Base-by-base conservation (phyloP, 1,284 basidiomycete genomes). In the Xanthoconium separans region DNA sequence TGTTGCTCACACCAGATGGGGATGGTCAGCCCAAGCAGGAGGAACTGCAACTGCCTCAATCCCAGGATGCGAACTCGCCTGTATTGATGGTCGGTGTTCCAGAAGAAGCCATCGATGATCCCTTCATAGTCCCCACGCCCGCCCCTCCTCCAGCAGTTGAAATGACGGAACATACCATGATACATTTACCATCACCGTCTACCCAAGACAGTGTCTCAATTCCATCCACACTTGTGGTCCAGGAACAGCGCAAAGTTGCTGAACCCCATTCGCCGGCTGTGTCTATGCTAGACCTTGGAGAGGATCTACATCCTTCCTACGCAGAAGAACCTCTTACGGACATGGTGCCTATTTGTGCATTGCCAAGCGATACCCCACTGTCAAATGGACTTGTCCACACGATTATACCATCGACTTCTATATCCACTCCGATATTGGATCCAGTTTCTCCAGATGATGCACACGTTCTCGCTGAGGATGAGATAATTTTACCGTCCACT, bases 221-320 rank as follows among this genome's bases (percentile, higher is more conserved):
- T 5, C 46, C 49, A 4, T 37, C 51, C 8, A 53, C 61, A 5
- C 58, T 65, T 6, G 47, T 60, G 12, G 43, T 56, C 9, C 50
- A 50, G 2, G 56, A 58, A 15, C 33, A 55, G 18, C 43, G 39
- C 29, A 44, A 54, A 22, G 29, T 24, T 33, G n/a, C 29, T 41
- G 51, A 44, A n/a, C 10, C 30, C 27, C 12, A 42, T 27, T 66
- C 64, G 0, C 64, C 66, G 2, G 56, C 51, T 2, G 52, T 64
- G 16, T 65, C 65, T 24, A 30, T 51, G 43, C 52, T 59, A 10
- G 61, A 62, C n/a, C 40, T 67, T 1, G 27, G 6, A 9, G 56
- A 57, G n/a, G 54, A 49, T 20, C 30, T 31, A 16, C 40, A 34
- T 22, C 16, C n/a, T 24, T 43, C 41, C 16, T 18, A 2, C 29